These are phyloP conservation scores for Vitis hybrid DNA, from an alignment of 177 flowering plant genomes.

Conservation along the genomic window DNA sequence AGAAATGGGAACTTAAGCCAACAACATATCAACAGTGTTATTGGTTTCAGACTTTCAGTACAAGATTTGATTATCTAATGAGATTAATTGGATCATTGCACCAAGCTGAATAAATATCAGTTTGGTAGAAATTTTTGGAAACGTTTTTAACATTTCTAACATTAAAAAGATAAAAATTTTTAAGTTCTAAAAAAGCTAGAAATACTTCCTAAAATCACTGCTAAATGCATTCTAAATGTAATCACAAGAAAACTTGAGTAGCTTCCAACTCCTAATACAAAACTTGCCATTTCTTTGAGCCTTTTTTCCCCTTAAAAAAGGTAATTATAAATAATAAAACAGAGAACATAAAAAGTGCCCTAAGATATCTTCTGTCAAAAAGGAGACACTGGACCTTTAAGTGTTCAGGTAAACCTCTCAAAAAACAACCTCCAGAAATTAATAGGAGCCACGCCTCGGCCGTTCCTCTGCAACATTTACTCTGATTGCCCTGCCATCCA, in stretches of 20 bases:
- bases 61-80: background rate
- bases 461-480: constrained; percentile 39
- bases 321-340: background rate
- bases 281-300: background rate
- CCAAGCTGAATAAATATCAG: background rate
- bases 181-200: too few species aligned
- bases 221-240: background rate
- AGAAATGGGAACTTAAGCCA: too few species aligned
- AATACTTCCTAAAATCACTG: too few species aligned
- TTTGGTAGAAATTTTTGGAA: too few species aligned
- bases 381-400: background rate
- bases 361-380: background rate
- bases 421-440: background rate
- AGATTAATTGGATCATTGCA: background rate
- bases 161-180: too few species aligned
- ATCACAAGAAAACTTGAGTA: background rate
- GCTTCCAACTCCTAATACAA: background rate
- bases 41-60: background rate
- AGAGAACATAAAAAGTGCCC: background rate
- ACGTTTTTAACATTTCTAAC: too few species aligned
- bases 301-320: background rate
- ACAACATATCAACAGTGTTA: too few species aligned
- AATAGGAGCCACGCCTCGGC: constrained; percentile 30
- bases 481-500: constrained; percentile 44
- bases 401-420: background rate